These are phyloP conservation scores for Iberis pinnata DNA, from an alignment of 345 rosid genomes.

Conservation along the genomic window DNA sequence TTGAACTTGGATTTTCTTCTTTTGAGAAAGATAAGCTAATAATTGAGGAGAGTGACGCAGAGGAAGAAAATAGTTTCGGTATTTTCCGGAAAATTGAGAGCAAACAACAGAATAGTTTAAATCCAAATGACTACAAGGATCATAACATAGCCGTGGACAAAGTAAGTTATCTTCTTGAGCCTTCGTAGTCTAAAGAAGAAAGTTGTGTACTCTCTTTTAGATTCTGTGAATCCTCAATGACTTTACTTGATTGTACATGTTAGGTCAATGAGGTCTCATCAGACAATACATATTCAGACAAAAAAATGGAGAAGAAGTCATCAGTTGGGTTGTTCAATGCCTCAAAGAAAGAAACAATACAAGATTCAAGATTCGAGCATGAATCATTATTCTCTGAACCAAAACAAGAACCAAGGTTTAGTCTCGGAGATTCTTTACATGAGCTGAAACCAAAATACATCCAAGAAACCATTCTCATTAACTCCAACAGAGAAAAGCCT, in stretches of 20 bases:
- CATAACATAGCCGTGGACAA: not conserved
- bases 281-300: conserved; percentile 8
- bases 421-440: conserved; percentile 6
- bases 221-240: not conserved
- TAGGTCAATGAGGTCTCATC: conserved; percentile 23
- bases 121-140: conserved; percentile 22
- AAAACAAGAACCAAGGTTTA: conserved; percentile 3
- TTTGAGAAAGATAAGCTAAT: conserved; percentile 22
- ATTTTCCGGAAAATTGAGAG: conserved; percentile 12
- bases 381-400: conserved; percentile 17
- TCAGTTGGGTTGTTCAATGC: conserved; percentile 1
- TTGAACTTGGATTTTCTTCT: conserved; percentile 21
- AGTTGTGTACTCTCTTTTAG: not conserved
- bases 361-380: conserved; percentile 18
- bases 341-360: conserved; percentile 5
- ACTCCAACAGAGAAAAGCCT: conserved; percentile 13
- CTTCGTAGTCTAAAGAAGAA: no score
- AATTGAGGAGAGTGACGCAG: conserved; percentile 31
- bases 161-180: conserved; percentile 19
- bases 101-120: conserved; percentile 21
- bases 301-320: conserved; percentile 3
- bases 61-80: conserved; percentile 14
- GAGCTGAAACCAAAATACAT: conserved; percentile 20
- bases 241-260: conserved; percentile 9
- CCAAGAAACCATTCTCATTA: conserved; percentile 14